Percentiles rank a stretch among this genome's conserved stretches.
Conservation (phyloP, 2,329 filamentous ascomycete species). For the Arthrinium puccinioides region DNA sequence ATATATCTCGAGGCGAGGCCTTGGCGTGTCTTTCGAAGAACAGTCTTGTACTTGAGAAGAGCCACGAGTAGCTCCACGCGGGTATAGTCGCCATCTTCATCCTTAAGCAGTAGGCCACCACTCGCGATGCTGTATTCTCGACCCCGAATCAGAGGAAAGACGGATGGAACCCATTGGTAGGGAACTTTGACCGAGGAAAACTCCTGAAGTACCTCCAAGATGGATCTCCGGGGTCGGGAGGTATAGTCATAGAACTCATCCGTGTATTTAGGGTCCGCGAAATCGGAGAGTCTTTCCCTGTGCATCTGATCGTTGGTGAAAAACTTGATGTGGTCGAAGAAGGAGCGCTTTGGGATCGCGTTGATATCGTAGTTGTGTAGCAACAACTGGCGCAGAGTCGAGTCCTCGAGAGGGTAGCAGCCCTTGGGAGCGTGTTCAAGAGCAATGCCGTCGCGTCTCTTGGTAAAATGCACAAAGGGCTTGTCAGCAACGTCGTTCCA, state of each 20-base stretch:
- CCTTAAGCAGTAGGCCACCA: constrained; percentile 40
- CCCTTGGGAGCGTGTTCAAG: constrained; percentile 13
- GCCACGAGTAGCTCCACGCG: constrained; percentile 71
- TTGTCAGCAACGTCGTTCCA: constrained; percentile 70
- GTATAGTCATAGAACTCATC: constrained; percentile 97
- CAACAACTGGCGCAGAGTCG: constrained; percentile 68
- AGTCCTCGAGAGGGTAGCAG: constrained; percentile 28
- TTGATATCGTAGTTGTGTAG: constrained; percentile 83
- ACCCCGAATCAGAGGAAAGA: constrained; percentile 79
- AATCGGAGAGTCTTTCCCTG: constrained; percentile 74
- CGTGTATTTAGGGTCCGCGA: constrained; percentile 69
- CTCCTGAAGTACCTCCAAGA: constrained; percentile 86
- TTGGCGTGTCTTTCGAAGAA: constrained; percentile 75
- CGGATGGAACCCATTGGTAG: constrained; percentile 59
- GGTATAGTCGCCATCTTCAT: constrained; percentile 23
- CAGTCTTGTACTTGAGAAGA: constrained; percentile 84
- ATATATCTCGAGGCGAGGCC: constrained; percentile 90
- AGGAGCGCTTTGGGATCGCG: constrained; percentile 78
- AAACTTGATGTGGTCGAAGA: constrained; percentile 72
- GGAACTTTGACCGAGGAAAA: constrained; percentile 81
- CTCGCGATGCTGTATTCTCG: constrained; percentile 91
- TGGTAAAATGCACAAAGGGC: constrained; percentile 38
- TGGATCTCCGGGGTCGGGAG: constrained; percentile 79
- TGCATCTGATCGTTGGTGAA: constrained; percentile 69
- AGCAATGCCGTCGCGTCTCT: constrained; percentile 8